Evolutionary conservation across 129 eudicot genomes (phyloP).

Genomic region (Artemisia argyi): DNA sequence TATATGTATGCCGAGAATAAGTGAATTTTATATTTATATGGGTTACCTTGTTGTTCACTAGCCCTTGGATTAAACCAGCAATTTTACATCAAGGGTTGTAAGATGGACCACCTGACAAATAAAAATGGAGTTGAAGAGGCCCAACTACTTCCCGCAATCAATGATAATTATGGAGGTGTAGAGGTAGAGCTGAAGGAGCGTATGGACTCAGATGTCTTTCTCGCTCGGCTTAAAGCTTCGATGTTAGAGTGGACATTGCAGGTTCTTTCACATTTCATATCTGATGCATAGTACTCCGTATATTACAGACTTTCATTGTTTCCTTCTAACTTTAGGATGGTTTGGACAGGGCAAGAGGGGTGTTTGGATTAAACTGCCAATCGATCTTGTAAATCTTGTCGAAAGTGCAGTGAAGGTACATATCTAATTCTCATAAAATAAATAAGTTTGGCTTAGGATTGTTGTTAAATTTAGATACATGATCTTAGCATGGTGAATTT

Average conservation of each 20-base stretch:
- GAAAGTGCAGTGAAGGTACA: slow-evolving; percentile 74
- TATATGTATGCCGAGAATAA: not conserved
- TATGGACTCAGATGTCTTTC: slow-evolving; percentile 53
- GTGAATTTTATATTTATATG: slow-evolving; percentile 11
- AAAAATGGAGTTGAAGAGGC: slow-evolving; percentile 34
- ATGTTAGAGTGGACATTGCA: slow-evolving; percentile 62
- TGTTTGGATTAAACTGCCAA: slow-evolving; percentile 79
- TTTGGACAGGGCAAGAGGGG: slow-evolving; percentile 80
- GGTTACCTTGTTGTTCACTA: slow-evolving; percentile 15
- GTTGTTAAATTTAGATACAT: no score
- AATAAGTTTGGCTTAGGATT: not conserved
- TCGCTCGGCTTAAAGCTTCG: slow-evolving; percentile 51
- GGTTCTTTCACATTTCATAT: slow-evolving; percentile 32
- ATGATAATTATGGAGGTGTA: slow-evolving; percentile 72
- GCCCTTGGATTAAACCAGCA: slow-evolving; percentile 5
- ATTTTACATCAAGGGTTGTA: slow-evolving; percentile 11
- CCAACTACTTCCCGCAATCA: slow-evolving; percentile 48
- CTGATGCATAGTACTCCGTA: not conserved
- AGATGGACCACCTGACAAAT: slow-evolving; percentile 36
- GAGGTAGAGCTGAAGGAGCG: slow-evolving; percentile 65
- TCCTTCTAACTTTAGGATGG: slow-evolving; percentile 11
- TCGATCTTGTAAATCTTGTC: slow-evolving; percentile 56
- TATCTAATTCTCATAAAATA: not conserved
- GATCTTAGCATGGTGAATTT: no score
- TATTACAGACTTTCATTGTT: slow-evolving; percentile 8